Conservation (phyloP, 1,139 yeast genomes). For the Sugiyamaella novakii region DNA sequence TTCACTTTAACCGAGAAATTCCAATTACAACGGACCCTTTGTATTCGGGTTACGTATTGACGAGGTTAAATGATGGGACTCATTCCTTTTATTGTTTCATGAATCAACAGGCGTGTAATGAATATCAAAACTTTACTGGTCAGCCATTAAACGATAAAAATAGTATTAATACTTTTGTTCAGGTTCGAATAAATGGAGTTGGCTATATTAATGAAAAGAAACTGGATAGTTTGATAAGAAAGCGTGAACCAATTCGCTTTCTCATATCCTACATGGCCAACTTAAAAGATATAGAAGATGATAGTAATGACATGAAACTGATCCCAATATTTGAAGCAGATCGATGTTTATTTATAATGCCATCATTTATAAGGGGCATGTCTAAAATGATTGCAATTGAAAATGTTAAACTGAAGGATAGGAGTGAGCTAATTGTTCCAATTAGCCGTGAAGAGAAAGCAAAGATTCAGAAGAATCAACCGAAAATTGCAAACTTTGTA, state of each 20-base stretch:
- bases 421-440: too few relatives aligned
- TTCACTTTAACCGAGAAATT: not conserved
- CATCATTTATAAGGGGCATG: not conserved
- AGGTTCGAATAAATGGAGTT: constrained; percentile 8
- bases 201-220: not conserved
- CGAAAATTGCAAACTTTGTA: too few relatives aligned
- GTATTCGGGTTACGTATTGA: constrained; percentile 17
- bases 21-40: not conserved
- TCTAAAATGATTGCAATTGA: too few relatives aligned
- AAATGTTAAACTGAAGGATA: too few relatives aligned
- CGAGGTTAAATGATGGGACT: constrained; percentile 12
- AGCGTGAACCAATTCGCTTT: not conserved
- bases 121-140: constrained; percentile 15
- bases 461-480: too few relatives aligned
- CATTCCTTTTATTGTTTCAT: constrained; percentile 17
- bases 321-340: constrained; percentile 15
- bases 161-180: constrained; percentile 5
- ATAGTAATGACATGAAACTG: not conserved
- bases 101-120: constrained; percentile 9
- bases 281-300: too few relatives aligned
- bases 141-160: constrained; percentile 9
- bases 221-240: not conserved
- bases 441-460: too few relatives aligned
- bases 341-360: constrained; percentile 8
- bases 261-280: not conserved